These are phyloP conservation scores for Ilyonectria mors-panacis DNA, from an alignment of 2,329 filamentous ascomycete species.

Conservation along the genomic window DNA sequence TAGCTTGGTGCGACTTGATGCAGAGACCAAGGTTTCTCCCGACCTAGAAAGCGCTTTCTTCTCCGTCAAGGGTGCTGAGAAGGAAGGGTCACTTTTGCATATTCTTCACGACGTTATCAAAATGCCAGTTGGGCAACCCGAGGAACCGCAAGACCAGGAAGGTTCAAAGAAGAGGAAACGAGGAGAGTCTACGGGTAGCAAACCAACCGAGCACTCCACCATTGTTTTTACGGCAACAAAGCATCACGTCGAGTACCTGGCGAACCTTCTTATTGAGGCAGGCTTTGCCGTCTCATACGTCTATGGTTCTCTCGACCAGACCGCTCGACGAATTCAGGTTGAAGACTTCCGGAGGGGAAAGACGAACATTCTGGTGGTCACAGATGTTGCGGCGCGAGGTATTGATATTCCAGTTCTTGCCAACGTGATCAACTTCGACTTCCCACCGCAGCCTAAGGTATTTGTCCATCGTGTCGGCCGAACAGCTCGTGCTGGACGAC, in stretches of 20 bases:
- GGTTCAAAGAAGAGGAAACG: slow-evolving; percentile 81
- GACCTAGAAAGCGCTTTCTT: slow-evolving; percentile 98
- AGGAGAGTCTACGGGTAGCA: slow-evolving; percentile 66
- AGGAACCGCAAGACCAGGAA: slow-evolving; percentile 62
- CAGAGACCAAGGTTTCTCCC: slow-evolving; percentile 95
- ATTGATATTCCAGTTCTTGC: slow-evolving; percentile 97
- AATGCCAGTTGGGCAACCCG: slow-evolving; percentile 80
- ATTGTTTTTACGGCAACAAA: slow-evolving; percentile 97
- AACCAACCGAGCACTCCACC: slow-evolving; percentile 90
- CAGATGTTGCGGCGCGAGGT: slow-evolving; percentile 95
- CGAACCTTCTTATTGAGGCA: slow-evolving; percentile 81
- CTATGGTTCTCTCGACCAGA: slow-evolving; percentile 95
- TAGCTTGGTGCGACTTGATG: slow-evolving; percentile 89
- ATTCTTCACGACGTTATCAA: slow-evolving; percentile 93
- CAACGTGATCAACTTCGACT: slow-evolving; percentile 99
- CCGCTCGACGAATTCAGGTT: slow-evolving; percentile 91
- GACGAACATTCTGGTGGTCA: slow-evolving; percentile 93
- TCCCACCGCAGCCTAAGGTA: slow-evolving; percentile 95
- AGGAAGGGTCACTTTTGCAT: slow-evolving; percentile 92
- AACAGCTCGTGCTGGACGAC: slow-evolving; percentile 92
- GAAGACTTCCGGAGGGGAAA: slow-evolving; percentile 88
- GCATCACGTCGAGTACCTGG: slow-evolving; percentile 96
- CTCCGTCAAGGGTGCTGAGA: slow-evolving; percentile 90
- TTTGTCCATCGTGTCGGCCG: slow-evolving; percentile 97
- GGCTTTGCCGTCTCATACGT: slow-evolving; percentile 95